Base-by-base conservation (phyloP, 257 asterid species). In the Pogostemon cablin region DNA sequence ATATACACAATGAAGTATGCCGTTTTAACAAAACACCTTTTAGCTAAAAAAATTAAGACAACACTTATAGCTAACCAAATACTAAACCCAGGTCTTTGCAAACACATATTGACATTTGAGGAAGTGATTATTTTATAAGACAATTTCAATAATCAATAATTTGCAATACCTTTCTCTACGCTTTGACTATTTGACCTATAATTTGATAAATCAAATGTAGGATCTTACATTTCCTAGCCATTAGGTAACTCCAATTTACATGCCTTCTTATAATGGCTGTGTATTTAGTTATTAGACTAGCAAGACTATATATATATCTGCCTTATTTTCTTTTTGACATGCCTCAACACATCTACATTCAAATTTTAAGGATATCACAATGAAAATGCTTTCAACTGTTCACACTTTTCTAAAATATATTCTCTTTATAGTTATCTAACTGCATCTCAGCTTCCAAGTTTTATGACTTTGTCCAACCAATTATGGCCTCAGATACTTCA, bases 401-500 rank as follows among this genome's bases (percentile, higher is more conserved):
- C 49, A 67, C 11, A 8, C 54, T 9, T 68, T 64, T 20, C 39
- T 40, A 4, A 53, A 39, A 12, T 7, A 40, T 48, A 67, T 37
- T 7, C 40, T 50, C 20, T 17, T 52, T 11, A 47, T 65, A 37
- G 43, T 40, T 32, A 9, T 52, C 44, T 3, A 32, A 68, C 54
- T 67, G 20, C 54, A 17, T 41, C 54, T 68, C 10, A 3, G 53
- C 43, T 61, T 48, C 74, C 34, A 40, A 17, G 56, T 48, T 61
- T 32, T 41, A 41, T 12, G 47, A 53, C 2, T 53, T 20, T 39
- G 20, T 3, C 17, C 40, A 9, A 54, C 53, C 53, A 68, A 47
- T 9, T 9, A 39, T 39, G 53, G 64, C 72, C 57, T 67, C 52
- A 1, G 53, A 53, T 2, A 35, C 34, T 35, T 48, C 12, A 35